Percentiles rank a stretch among this genome's conserved stretches.
Conservation (phyloP, 306 rosid species). For the Lotus japonicus region DNA sequence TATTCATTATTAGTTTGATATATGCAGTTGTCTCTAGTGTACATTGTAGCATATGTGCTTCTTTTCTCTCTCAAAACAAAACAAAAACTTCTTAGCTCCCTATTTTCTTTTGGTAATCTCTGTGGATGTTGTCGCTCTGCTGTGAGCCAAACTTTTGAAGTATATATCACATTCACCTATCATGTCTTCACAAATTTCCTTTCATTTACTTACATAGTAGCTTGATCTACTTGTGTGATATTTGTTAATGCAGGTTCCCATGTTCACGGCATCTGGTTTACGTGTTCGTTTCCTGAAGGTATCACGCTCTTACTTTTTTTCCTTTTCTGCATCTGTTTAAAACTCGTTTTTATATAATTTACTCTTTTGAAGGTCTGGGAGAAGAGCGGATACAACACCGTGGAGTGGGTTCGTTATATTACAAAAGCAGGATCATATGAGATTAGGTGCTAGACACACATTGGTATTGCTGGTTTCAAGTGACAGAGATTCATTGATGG, state of each 20-base stretch:
- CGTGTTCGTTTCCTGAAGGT: conserved; percentile 98
- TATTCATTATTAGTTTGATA: not conserved
- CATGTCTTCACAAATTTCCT: not conserved
- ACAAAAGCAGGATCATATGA: conserved; percentile 96
- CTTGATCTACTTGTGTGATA: conserved; percentile 1
- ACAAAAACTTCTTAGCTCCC: not conserved
- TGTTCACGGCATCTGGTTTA: conserved; percentile 94
- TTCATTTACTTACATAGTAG: not conserved
- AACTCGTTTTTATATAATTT: conserved; percentile 1
- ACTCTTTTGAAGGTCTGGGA: conserved; percentile 80
- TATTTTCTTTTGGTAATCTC: not conserved
- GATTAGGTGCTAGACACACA: conserved; percentile 64
- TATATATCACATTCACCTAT: not conserved
- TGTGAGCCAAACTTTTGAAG: not conserved
- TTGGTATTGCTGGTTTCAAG: conserved; percentile 26
- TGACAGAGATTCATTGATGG: conserved; percentile 2
- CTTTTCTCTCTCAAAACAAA: not conserved
- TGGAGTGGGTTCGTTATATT: conserved; percentile 98
- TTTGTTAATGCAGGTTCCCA: conserved; percentile 55
- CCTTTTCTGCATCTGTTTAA: not conserved
- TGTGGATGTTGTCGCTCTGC: conserved; percentile 1
- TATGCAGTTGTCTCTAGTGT: not conserved
- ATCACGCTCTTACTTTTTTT: not conserved
- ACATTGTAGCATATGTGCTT: not conserved
- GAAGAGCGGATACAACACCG: conserved; percentile 97